Evolutionary conservation across 768 basidiomycete genomes (phyloP).

Genomic region (Lactarius deliciosus): DNA sequence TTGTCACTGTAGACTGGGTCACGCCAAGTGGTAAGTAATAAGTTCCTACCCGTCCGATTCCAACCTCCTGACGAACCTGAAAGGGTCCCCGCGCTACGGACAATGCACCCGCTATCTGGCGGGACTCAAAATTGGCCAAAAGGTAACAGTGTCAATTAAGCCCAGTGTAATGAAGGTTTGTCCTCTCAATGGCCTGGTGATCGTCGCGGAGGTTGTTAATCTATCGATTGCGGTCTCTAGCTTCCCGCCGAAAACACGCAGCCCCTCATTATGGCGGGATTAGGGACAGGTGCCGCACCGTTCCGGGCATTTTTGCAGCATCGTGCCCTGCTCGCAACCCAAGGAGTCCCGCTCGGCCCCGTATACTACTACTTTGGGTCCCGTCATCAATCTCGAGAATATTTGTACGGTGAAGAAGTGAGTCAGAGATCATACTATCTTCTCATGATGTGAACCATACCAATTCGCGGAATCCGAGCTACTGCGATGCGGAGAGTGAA

Average conservation of each 20-base stretch:
- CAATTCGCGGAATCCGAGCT: slow-evolving; percentile 16
- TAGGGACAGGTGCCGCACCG: slow-evolving; percentile 97
- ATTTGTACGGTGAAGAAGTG: slow-evolving; percentile 87
- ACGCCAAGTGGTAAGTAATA: slow-evolving; percentile 69
- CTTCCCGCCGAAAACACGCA: slow-evolving; percentile 81
- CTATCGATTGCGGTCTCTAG: slow-evolving; percentile 39
- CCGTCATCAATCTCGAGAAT: slow-evolving; percentile 92
- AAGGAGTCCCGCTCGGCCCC: slow-evolving; percentile 83
- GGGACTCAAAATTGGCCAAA: slow-evolving; percentile 77
- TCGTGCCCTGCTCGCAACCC: slow-evolving; percentile 75
- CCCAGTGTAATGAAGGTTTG: slow-evolving; percentile 98
- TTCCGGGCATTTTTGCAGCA: slow-evolving; percentile 99
- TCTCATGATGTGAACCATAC: slow-evolving; percentile 28
- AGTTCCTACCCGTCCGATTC: slow-evolving; percentile 6
- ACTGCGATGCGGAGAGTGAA: slow-evolving; percentile 27
- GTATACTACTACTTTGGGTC: slow-evolving; percentile 99
- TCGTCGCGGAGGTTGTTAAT: slow-evolving; percentile 21
- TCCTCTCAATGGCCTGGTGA: slow-evolving; percentile 11
- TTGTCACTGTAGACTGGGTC: slow-evolving; percentile 95
- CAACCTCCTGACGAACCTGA: neutral
- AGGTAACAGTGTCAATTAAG: slow-evolving; percentile 96
- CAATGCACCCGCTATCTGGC: slow-evolving; percentile 97
- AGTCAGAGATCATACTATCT: neutral
- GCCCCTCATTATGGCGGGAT: slow-evolving; percentile 97
- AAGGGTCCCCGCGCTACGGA: slow-evolving; percentile 78